phyloP scores from a whole-genome alignment of 83 land plant genomes.

The Picea abies region DNA sequence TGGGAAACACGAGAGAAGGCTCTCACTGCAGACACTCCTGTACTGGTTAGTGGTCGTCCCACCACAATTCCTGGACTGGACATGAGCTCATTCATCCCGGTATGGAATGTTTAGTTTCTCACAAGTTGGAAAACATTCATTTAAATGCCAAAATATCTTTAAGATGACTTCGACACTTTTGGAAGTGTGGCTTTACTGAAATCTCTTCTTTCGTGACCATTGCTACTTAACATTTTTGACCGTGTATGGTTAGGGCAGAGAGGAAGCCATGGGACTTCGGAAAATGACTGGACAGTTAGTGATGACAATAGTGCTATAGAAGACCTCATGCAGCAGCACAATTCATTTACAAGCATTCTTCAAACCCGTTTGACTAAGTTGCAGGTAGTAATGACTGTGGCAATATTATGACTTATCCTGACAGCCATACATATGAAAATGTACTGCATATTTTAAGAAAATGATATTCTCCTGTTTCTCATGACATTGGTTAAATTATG shows the following conservation, averaged over 20 bases:
- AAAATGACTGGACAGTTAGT: slow-evolving; percentile 32
- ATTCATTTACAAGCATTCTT: slow-evolving; percentile 51
- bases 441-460: neutral
- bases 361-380: slow-evolving; percentile 79
- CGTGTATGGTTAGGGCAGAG: slow-evolving; percentile 29
- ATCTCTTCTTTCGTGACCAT: neutral
- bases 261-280: slow-evolving; percentile 27
- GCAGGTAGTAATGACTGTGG: slow-evolving; percentile 48
- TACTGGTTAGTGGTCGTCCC: slow-evolving; percentile 18
- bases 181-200: neutral
- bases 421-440: neutral
- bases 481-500: neutral
- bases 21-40: slow-evolving; percentile 33
- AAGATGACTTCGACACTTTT: neutral
- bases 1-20: slow-evolving; percentile 66
- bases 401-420: neutral
- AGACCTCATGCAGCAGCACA: slow-evolving; percentile 61
- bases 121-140: neutral
- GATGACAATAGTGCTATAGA: slow-evolving; percentile 64
- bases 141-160: too few relatives aligned
- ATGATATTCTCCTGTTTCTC: neutral
- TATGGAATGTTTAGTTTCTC: slow-evolving; percentile 18
- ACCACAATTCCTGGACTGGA: slow-evolving; percentile 27
- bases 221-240: neutral
- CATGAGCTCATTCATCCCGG: slow-evolving; percentile 37